A percentile compares a stretch with the other conserved stretches of the same genome.
Conservation (phyloP, 331 rosid genomes). For the Cydonia oblonga region DNA sequence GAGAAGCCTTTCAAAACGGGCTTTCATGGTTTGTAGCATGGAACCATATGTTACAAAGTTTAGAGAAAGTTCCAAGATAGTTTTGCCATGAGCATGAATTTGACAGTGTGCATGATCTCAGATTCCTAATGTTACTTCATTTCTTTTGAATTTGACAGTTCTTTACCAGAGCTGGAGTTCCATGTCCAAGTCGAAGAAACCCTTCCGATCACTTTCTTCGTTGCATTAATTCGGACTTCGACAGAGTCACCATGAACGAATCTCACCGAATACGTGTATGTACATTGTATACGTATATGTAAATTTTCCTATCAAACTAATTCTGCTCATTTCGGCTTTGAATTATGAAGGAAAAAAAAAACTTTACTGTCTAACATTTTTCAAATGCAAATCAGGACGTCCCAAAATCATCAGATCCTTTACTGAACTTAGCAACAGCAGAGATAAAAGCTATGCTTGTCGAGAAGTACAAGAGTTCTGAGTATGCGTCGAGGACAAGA, state of each 20-base stretch:
- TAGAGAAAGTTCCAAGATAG: background rate
- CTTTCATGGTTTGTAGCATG: too few species aligned
- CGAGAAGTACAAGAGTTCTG: constrained; percentile 55
- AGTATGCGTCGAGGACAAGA: constrained; percentile 43
- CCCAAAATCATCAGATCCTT: constrained; percentile 60
- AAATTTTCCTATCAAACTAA: background rate
- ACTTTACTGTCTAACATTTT: background rate
- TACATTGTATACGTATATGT: background rate
- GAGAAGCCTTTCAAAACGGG: too few species aligned
- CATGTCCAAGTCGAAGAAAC: constrained; percentile 79
- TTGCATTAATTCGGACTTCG: constrained; percentile 85
- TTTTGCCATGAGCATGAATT: background rate
- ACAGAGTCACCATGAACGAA: constrained; percentile 56
- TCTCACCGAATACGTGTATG: constrained; percentile 60
- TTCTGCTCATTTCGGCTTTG: too few species aligned
- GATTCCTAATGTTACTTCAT: background rate
- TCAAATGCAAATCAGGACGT: constrained; percentile 29
- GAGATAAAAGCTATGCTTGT: constrained; percentile 57
- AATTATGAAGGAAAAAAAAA: too few species aligned
- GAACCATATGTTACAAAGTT: background rate
- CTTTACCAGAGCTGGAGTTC: constrained; percentile 91
- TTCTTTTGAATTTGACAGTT: constrained; percentile 38
- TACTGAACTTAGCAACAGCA: constrained; percentile 54
- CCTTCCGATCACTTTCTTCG: constrained; percentile 97
- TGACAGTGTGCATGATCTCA: too few species aligned